Base-by-base conservation (phyloP, 441 rosid species). In the Adansonia madagascariensis region DNA sequence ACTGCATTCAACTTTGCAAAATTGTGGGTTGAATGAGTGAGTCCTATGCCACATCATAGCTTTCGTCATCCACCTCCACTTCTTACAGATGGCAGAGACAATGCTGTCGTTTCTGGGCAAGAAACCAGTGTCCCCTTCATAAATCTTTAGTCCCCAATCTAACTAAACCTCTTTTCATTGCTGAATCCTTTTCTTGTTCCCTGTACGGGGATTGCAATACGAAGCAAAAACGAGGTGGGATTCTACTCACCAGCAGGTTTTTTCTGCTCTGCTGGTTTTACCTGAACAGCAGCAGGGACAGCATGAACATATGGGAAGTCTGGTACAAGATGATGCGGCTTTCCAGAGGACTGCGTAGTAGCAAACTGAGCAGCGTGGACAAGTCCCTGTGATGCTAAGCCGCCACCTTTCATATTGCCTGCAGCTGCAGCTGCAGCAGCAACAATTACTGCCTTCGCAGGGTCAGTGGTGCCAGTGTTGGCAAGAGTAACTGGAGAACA, bases 181-280 rank as follows among this genome's bases (percentile, higher is more conserved):
- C 72, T 15, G 53, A 15, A 68, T 35, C 41, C 41, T 72, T 76
- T 5, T 77, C 27, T 56, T 17, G 53, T 49, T 70, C 66, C 7
- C 1, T 10, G 12, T 9, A 53, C 0, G 57, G 74, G 68, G 79
- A 61, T 65, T 56, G 79, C 77, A 53, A 35, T 22, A 44, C 44
- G 20, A 69, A 68, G 72, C 53, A 61, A 52, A 8, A 11, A 17
- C 1, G 49, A 35, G 35, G 14, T 8, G 22, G 4, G 12, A 52
- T 60, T 82, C 86, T 92, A 95, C 83, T 94, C 95, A 81, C 95
- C 98, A 27, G 92, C 91, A 43, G 94, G 96, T 76, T 91, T 96
- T 69, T 92, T 92, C 82, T 94, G 94, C 82, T 96, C 97, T 8
- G 93, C 87, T 3, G 93, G 92, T 80, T 94, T 95, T 75, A 88